Conservation (phyloP, 2,329 filamentous ascomycete genomes). For the Ascochyta koolunga region DNA sequence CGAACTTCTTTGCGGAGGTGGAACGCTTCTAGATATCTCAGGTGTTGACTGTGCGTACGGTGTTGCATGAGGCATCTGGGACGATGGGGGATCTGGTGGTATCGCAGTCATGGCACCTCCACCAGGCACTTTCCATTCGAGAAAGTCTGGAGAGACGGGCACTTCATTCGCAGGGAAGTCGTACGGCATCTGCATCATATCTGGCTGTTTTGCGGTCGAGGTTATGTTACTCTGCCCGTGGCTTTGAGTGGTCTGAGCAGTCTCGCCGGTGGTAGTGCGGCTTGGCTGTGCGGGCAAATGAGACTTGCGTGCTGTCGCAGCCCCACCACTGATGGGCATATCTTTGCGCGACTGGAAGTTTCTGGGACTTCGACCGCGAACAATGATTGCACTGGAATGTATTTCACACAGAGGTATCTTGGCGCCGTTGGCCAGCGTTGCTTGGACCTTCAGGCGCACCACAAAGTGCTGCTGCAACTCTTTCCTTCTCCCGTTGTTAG, state of each 20-base stretch:
- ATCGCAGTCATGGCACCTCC: conserved; percentile 52
- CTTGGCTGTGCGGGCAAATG: conserved; percentile 45
- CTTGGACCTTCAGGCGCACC: conserved; percentile 83
- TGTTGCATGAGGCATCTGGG: conserved; percentile 40
- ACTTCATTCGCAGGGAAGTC: conserved; percentile 51
- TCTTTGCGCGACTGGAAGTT: conserved; percentile 97
- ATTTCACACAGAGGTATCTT: conserved; percentile 84
- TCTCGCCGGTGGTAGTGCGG: conserved; percentile 46
- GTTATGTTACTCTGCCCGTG: conserved; percentile 31
- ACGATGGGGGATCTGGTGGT: conserved; percentile 47
- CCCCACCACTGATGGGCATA: conserved; percentile 81
- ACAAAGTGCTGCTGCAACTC: conserved; percentile 97
- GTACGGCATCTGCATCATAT: conserved; percentile 50
- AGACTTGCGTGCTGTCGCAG: conserved; percentile 74
- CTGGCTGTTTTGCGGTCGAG: conserved; percentile 39
- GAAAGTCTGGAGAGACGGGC: conserved; percentile 50
- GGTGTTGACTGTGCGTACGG: conserved; percentile 61
- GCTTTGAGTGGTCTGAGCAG: conserved; percentile 37
- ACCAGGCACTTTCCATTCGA: conserved; percentile 53
- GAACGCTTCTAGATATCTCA: conserved; percentile 52
- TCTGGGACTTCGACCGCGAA: conserved; percentile 87
- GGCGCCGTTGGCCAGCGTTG: conserved; percentile 79
- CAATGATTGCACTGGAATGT: conserved; percentile 88
- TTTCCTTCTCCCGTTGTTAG: conserved; percentile 92
- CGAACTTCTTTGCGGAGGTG: conserved; percentile 48